Conservation (phyloP, 352 stramenopile species). For the Plasmopara viticola region DNA sequence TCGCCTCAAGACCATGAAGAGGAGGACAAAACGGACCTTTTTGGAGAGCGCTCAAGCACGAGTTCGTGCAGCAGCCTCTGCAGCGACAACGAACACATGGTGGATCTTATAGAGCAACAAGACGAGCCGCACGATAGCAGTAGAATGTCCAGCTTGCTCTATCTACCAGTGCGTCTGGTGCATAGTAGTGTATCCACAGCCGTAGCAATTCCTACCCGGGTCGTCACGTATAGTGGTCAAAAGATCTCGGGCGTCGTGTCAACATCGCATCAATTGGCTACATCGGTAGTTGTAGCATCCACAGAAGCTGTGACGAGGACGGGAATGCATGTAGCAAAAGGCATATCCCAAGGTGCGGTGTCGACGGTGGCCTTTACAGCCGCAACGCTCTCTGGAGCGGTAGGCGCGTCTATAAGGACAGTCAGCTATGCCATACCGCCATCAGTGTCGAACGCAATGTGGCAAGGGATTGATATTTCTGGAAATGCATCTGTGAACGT, state of each 20-base stretch:
- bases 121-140: slow-evolving; percentile 15
- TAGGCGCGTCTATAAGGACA: slow-evolving; percentile 47
- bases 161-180: slow-evolving; percentile 50
- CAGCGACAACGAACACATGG: slow-evolving; percentile 10
- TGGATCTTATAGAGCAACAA: slow-evolving; percentile 13
- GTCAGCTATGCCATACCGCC: slow-evolving; percentile 48
- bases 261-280: slow-evolving; percentile 51
- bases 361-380: slow-evolving; percentile 54
- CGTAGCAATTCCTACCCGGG: slow-evolving; percentile 38
- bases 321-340: slow-evolving; percentile 43
- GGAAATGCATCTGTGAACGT: slow-evolving; percentile 52
- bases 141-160: slow-evolving; percentile 49
- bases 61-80: slow-evolving; percentile 21
- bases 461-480: slow-evolving; percentile 53
- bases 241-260: slow-evolving; percentile 55
- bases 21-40: slow-evolving; percentile 33
- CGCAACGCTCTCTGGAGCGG: slow-evolving; percentile 37
- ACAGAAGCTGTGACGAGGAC: slow-evolving; percentile 41
- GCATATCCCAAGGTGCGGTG: slow-evolving; percentile 41
- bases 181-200: slow-evolving; percentile 53
- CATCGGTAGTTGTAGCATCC: slow-evolving; percentile 51
- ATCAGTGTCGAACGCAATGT: slow-evolving; percentile 57
- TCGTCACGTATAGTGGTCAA: slow-evolving; percentile 45
- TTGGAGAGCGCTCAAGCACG: slow-evolving; percentile 34
- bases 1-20: slow-evolving; percentile 1